Percentiles rank a stretch among this genome's conserved stretches.
Conservation (phyloP, 1,284 basidiomycete species). For the Cryptococcus sp. region DNA sequence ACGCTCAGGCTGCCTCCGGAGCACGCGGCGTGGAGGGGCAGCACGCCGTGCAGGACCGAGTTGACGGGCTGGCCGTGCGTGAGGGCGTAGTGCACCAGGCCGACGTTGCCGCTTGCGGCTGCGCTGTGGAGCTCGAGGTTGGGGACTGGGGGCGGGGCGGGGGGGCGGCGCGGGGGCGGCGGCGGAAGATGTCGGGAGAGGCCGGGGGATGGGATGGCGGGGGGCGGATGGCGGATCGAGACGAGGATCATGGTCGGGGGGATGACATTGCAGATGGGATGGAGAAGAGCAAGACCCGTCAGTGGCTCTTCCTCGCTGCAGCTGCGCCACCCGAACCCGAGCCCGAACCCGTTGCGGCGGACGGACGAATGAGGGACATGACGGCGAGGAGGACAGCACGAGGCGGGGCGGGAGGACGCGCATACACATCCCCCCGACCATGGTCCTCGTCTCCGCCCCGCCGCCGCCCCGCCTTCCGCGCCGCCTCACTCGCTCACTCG, state of each 20-base stretch:
- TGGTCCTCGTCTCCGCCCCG: too few relatives aligned
- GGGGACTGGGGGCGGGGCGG: conserved; percentile 58
- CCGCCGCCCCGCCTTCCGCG: too few relatives aligned
- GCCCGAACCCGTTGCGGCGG: too few relatives aligned
- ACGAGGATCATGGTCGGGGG: neutral
- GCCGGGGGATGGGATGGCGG: neutral
- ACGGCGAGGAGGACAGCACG: too few relatives aligned
- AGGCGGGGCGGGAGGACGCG: too few relatives aligned
- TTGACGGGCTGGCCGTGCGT: conserved; percentile 91
- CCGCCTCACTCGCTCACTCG: too few relatives aligned
- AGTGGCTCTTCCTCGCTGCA: too few relatives aligned
- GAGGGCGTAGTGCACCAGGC: conserved; percentile 60
- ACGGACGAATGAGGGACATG: too few relatives aligned
- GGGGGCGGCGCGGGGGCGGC: conserved; percentile 1
- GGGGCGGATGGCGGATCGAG: neutral
- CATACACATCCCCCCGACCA: too few relatives aligned
- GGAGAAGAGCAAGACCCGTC: too few relatives aligned
- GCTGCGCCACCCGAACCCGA: too few relatives aligned
- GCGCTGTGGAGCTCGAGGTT: conserved; percentile 86
- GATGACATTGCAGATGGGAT: neutral
- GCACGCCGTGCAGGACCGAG: conserved; percentile 83
- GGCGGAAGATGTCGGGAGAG: conserved; percentile 4
- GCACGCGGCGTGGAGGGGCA: conserved; percentile 85
- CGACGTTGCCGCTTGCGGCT: conserved; percentile 79
- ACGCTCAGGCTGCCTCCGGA: conserved; percentile 81